A percentile compares a stretch with the other conserved stretches of the same genome.
Evolutionary conservation across 768 basidiomycete genomes (phyloP).

Genomic region (Polyporus arcularius): DNA sequence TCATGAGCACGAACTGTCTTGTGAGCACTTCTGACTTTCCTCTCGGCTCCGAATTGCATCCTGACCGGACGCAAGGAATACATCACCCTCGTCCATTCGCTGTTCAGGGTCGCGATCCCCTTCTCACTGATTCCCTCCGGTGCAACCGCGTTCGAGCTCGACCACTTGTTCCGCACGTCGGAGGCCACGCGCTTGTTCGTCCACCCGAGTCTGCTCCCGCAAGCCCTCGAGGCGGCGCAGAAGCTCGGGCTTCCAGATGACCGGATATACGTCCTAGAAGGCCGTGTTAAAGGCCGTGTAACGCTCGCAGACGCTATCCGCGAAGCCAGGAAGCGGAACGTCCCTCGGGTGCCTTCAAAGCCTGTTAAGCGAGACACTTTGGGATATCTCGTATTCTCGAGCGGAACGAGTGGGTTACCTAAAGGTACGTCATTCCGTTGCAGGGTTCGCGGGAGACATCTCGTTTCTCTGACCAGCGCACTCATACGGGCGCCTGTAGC

Average conservation of each 20-base stretch:
- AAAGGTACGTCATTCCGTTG: slow-evolving; percentile 49
- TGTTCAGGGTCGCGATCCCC: slow-evolving; percentile 51
- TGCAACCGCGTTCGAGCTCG: slow-evolving; percentile 58
- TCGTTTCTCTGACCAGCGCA: neutral
- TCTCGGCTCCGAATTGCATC: neutral
- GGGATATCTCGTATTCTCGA: slow-evolving; percentile 75
- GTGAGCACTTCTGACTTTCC: slow-evolving; percentile 39
- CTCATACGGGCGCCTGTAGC: slow-evolving; percentile 14
- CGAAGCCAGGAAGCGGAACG: slow-evolving; percentile 35
- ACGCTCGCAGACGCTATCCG: slow-evolving; percentile 49
- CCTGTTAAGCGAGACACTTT: slow-evolving; percentile 53
- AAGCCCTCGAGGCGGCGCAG: slow-evolving; percentile 41
- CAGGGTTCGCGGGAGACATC: neutral
- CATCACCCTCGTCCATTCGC: slow-evolving; percentile 48
- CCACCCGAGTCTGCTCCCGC: slow-evolving; percentile 43
- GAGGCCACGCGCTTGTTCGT: slow-evolving; percentile 56
- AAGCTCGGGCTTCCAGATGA: slow-evolving; percentile 37
- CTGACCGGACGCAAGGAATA: slow-evolving; percentile 43
- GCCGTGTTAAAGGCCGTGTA: slow-evolving; percentile 39
- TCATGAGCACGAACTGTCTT: slow-evolving; percentile 69
- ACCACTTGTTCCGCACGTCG: slow-evolving; percentile 49
- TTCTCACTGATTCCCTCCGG: slow-evolving; percentile 55
- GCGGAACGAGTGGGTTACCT: slow-evolving; percentile 75
- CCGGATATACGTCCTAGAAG: slow-evolving; percentile 52
- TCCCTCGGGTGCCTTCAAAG: slow-evolving; percentile 44